These are phyloP conservation scores for Ganoderma sp. DNA, from an alignment of 1,284 basidiomycete genomes.

Conservation along the genomic window DNA sequence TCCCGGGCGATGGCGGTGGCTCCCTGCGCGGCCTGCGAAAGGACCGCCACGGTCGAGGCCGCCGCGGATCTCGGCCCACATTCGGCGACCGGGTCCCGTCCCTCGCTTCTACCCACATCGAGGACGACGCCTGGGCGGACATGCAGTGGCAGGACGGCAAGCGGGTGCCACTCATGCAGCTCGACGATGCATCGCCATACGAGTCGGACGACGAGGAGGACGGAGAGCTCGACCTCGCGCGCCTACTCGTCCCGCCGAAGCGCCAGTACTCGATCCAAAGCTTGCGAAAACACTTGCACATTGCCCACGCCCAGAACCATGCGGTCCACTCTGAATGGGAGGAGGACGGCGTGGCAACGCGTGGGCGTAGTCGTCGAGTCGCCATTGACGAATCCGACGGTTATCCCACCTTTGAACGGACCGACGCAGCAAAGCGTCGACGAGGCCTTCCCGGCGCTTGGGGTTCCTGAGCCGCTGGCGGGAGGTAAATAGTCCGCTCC, in stretches of 20 bases:
- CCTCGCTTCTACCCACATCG: slow-evolving; percentile 47
- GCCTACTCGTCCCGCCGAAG: slow-evolving; percentile 71
- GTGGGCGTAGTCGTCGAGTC: slow-evolving; percentile 29
- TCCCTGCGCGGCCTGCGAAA: slow-evolving; percentile 22
- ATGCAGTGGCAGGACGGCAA: slow-evolving; percentile 37
- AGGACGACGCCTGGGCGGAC: slow-evolving; percentile 47
- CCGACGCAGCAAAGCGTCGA: slow-evolving; percentile 32
- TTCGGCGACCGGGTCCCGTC: slow-evolving; percentile 45
- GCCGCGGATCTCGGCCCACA: slow-evolving; percentile 18
- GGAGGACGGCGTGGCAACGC: slow-evolving; percentile 33
- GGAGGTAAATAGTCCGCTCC: slow-evolving; percentile 21
- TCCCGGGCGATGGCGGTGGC: slow-evolving; percentile 13
- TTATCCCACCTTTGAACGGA: slow-evolving; percentile 33
- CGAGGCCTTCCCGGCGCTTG: slow-evolving; percentile 38
- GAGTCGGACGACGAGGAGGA: slow-evolving; percentile 58
- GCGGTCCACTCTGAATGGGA: slow-evolving; percentile 26
- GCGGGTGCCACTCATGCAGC: slow-evolving; percentile 29
- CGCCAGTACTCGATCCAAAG: slow-evolving; percentile 74
- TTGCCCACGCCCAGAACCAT: slow-evolving; percentile 30
- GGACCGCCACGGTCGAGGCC: slow-evolving; percentile 22
- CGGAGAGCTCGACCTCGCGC: slow-evolving; percentile 67
- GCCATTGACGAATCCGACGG: slow-evolving; percentile 37
- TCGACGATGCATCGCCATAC: slow-evolving; percentile 39
- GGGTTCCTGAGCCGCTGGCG: slow-evolving; percentile 25
- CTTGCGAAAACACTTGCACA: slow-evolving; percentile 62